Percentiles rank a stretch among this genome's conserved stretches.
These are phyloP conservation scores for Pyricularia pennisetigena DNA, from an alignment of 2,329 filamentous ascomycete species.

Conservation along the genomic window DNA sequence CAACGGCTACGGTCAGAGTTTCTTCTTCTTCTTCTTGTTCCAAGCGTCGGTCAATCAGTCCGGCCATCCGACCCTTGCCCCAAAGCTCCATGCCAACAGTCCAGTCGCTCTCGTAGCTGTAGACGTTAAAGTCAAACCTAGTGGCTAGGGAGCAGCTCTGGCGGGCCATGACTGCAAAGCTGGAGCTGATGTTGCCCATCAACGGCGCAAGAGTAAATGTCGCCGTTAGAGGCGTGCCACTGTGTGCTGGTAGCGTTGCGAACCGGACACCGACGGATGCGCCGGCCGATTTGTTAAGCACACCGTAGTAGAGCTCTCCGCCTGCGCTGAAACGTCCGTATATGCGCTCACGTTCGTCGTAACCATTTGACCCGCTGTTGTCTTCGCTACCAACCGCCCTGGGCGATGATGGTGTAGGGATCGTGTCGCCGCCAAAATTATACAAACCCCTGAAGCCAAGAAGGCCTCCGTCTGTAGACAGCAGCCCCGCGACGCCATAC, in stretches of 20 bases:
- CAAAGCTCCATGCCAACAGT: conserved; percentile 88
- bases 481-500: conserved; percentile 82
- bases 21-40: conserved; percentile 8
- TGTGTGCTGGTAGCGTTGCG: conserved; percentile 70
- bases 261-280: conserved; percentile 84
- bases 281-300: conserved; percentile 87
- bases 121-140: conserved; percentile 93
- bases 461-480: conserved; percentile 84
- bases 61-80: conserved; percentile 49
- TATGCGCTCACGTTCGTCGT: conserved; percentile 44
- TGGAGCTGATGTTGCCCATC: conserved; percentile 87
- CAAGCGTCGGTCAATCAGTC: conserved; percentile 23
- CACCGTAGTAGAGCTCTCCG: conserved; percentile 90
- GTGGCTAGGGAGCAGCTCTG: conserved; percentile 77
- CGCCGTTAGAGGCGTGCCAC: conserved; percentile 84
- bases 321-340: conserved; percentile 84
- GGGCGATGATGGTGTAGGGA: conserved; percentile 12
- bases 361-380: conserved; percentile 7
- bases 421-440: conserved; percentile 76
- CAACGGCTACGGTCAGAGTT: neutral
- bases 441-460: conserved; percentile 83
- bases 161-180: conserved; percentile 83
- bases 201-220: conserved; percentile 88
- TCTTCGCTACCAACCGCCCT: conserved; percentile 7
- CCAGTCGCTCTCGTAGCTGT: conserved; percentile 94